Conservation (phyloP, 75 land plant genomes). For the Selaginella moellendorffii region DNA sequence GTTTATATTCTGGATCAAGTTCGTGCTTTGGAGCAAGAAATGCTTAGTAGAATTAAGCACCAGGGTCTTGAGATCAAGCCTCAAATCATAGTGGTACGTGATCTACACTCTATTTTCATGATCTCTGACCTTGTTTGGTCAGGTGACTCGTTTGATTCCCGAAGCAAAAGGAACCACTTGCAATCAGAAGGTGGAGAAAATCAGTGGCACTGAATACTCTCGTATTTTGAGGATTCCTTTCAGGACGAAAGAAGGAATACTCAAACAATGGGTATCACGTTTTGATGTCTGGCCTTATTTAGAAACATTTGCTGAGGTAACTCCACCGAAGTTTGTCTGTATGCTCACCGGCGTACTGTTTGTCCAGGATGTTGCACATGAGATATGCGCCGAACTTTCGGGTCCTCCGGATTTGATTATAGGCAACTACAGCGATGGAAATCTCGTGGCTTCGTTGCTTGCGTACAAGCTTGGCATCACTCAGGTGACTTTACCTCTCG, state of each 20-base stretch:
- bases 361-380: constrained; percentile 46
- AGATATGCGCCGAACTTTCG: constrained; percentile 34
- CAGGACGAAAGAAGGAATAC: constrained; percentile 31
- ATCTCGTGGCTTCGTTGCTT: constrained; percentile 58
- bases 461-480: constrained; percentile 48
- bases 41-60: constrained; percentile 48
- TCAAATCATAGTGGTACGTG: constrained; percentile 63
- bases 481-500: constrained; percentile 25
- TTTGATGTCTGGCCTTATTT: constrained; percentile 72
- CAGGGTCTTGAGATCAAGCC: constrained; percentile 54
- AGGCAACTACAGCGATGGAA: constrained; percentile 79
- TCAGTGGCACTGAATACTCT: constrained; percentile 39
- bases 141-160: constrained; percentile 80
- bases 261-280: constrained; percentile 59
- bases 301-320: constrained; percentile 51
- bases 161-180: constrained; percentile 62
- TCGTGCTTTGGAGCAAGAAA: constrained; percentile 59
- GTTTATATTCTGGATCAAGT: constrained; percentile 94
- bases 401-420: constrained; percentile 73
- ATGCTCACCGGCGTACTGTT: background rate
- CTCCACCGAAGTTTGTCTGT: background rate
- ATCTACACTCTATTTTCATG: background rate
- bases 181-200: constrained; percentile 51
- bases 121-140: background rate
- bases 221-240: constrained; percentile 57